Percentiles rank a stretch among this genome's conserved stretches.
These are phyloP conservation scores for Boletus patriciae DNA, from an alignment of 768 basidiomycete genomes.

Conservation along the genomic window DNA sequence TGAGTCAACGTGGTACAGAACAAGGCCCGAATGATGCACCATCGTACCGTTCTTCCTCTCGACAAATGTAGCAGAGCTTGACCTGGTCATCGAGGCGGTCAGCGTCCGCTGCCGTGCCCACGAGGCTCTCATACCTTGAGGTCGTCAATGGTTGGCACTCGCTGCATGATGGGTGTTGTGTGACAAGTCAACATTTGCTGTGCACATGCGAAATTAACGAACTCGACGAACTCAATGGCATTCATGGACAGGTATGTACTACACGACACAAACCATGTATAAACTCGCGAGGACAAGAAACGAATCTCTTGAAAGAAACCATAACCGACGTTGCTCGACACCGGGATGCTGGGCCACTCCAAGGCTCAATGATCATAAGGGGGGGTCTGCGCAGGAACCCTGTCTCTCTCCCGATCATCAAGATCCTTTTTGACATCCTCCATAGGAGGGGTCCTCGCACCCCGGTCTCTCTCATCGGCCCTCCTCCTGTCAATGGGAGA, in stretches of 20 bases:
- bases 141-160: conserved; percentile 36
- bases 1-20: neutral
- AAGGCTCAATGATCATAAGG: conserved; percentile 53
- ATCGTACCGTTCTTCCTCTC: conserved; percentile 65
- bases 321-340: neutral
- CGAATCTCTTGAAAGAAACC: neutral
- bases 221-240: conserved; percentile 6
- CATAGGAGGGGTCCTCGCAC: conserved; percentile 50
- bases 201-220: neutral
- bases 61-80: conserved; percentile 79
- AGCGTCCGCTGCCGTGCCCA: neutral
- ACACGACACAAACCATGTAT: conserved; percentile 8
- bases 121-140: conserved; percentile 27
- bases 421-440: conserved; percentile 42
- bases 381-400: conserved; percentile 50
- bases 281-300: neutral
- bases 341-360: neutral
- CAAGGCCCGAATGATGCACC: conserved; percentile 20
- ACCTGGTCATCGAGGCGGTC: conserved; percentile 38
- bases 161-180: conserved; percentile 25
- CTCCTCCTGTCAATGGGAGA: conserved; percentile 41
- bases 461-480: conserved; percentile 48
- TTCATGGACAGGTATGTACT: conserved; percentile 22
- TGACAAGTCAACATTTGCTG: neutral
- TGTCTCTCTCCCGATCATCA: conserved; percentile 53